Base-by-base conservation (phyloP, 2,329 filamentous ascomycete species). In the Penicillium sp. region DNA sequence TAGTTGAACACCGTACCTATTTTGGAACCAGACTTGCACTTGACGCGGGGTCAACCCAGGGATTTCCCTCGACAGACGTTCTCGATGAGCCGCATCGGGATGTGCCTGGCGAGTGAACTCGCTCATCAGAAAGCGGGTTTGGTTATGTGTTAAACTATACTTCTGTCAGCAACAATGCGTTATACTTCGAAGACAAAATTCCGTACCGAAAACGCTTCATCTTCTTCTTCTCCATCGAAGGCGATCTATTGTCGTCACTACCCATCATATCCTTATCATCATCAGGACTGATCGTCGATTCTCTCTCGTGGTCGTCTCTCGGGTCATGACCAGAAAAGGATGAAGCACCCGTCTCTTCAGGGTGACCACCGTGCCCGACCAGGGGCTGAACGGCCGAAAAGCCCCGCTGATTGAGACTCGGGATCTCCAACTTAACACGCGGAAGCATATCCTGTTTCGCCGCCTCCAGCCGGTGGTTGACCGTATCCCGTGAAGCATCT, bases 11-110 rank as follows among this genome's bases (percentile, higher is more conserved):
- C 64, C 77, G 61, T 78, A 95, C 90, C 90, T 82, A 71, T 97
- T 97, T 70, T 97, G 90, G 71, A 97, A 97, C 91, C 90, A 97
- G 43, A 97, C 90, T 69, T 97, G 90, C 22, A 97, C 91, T 67
- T 97, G 90, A 53, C 90, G 82, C 33, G 90, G 88, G 61, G 87
- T 95, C 43, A 97, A 72, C 1, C 90, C 91, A 29, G 91, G 90
- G 40, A 97, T 96, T 66, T 96, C 88, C 55, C 85, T 77, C 4
- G 90, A 91, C 33, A 97, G 75, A 41, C 88, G 79, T 66, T 95
- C 90, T 55, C 90, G 79, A 68, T 95, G 89, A 41, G 87, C 87
- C 35, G 90, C 90, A 71, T 97, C 90, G 7, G 90, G 90, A 66
- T 96, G 90, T 22, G 90, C 88, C 66, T 97, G 89, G 61, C 93